phyloP scores from a whole-genome alignment of 768 basidiomycete species.

The Russula olivacea region DNA sequence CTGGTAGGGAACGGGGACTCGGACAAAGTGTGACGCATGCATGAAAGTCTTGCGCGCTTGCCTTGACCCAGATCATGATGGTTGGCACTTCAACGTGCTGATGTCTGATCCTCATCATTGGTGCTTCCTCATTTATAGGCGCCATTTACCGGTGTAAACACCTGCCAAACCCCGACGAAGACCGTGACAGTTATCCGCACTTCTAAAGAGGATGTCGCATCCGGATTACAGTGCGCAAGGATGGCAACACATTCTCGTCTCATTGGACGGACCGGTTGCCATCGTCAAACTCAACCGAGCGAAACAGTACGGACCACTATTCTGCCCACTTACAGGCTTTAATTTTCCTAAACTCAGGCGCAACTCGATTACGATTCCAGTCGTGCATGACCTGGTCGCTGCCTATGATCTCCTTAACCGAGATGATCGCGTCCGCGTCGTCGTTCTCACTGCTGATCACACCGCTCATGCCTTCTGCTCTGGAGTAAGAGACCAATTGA shows the following conservation, averaged over 20 bases:
- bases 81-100: no score
- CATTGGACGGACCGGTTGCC: conserved; percentile 40
- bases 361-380: conserved; percentile 37
- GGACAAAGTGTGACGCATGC: no score
- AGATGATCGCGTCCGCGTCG: conserved; percentile 48
- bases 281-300: conserved; percentile 44
- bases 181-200: background rate
- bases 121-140: no score
- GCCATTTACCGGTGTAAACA: no score
- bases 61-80: no score
- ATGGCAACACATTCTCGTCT: conserved; percentile 40
- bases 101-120: no score
- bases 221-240: conserved; percentile 26
- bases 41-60: no score
- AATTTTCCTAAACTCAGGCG: conserved; percentile 32
- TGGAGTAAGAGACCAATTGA: conserved; percentile 37
- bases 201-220: conserved; percentile 8
- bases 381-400: conserved; percentile 39
- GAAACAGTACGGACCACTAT: conserved; percentile 37
- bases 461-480: conserved; percentile 50
- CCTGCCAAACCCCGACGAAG: no score
- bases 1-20: no score
- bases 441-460: conserved; percentile 48
- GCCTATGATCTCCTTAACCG: conserved; percentile 43
- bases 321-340: background rate